Evolutionary conservation across 192 early-diverging fungal species (phyloP).

Genomic region (Umbelopsis ramanniana): DNA sequence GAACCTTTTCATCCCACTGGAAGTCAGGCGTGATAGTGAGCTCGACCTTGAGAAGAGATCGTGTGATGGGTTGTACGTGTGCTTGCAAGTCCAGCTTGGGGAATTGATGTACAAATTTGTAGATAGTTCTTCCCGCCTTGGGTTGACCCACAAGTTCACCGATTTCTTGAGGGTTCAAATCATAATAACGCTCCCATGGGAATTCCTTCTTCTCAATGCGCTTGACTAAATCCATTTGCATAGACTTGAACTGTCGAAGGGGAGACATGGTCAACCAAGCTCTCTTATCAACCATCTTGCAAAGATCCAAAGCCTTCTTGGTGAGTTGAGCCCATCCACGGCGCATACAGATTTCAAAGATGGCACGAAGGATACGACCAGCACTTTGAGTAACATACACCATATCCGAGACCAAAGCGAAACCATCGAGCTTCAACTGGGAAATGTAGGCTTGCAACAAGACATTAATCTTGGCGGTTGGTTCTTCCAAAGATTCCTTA

Average conservation of each 20-base stretch:
- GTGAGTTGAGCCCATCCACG: slow-evolving; percentile 93
- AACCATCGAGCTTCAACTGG: slow-evolving; percentile 80
- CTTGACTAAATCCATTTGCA: slow-evolving; percentile 73
- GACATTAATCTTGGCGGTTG: slow-evolving; percentile 93
- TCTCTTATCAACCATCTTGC: slow-evolving; percentile 96
- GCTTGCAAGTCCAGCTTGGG: slow-evolving; percentile 83
- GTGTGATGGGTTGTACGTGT: slow-evolving; percentile 90
- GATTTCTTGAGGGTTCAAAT: slow-evolving; percentile 81
- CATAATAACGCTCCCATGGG: slow-evolving; percentile 93
- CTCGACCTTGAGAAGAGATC: slow-evolving; percentile 85
- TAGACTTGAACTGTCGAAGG: slow-evolving; percentile 70
- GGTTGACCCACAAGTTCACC: slow-evolving; percentile 85
- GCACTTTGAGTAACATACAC: slow-evolving; percentile 96
- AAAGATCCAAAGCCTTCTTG: slow-evolving; percentile 85
- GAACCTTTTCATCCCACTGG: slow-evolving; percentile 92
- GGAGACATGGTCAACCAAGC: slow-evolving; percentile 97
- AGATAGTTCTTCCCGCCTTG: slow-evolving; percentile 77
- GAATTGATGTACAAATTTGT: slow-evolving; percentile 81
- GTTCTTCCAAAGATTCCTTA: slow-evolving; percentile 90
- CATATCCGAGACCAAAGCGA: slow-evolving; percentile 92
- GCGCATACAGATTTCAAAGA: slow-evolving; percentile 94
- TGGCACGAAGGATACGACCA: slow-evolving; percentile 87
- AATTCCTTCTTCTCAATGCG: slow-evolving; percentile 93
- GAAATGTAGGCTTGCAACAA: slow-evolving; percentile 90
- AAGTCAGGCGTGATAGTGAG: slow-evolving; percentile 85